These are phyloP conservation scores for Pseudogymnoascus sp. DNA, from an alignment of 2,329 filamentous ascomycete genomes.

Conservation along the genomic window DNA sequence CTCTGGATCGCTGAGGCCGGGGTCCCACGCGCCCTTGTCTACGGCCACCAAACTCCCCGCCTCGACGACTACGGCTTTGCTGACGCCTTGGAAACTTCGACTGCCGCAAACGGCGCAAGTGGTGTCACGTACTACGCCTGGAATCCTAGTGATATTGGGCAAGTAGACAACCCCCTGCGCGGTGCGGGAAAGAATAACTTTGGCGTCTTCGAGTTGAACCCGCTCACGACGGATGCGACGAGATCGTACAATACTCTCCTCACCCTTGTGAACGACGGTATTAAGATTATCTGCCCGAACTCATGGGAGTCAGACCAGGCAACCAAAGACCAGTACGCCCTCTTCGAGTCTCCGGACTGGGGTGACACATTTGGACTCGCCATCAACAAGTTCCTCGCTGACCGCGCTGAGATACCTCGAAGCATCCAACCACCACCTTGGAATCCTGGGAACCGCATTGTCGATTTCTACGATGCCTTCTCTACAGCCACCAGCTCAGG, in stretches of 20 bases:
- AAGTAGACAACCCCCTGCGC: slow-evolving; percentile 11
- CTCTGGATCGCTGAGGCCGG: slow-evolving; percentile 15
- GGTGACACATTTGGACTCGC: slow-evolving; percentile 15
- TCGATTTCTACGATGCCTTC: slow-evolving; percentile 15
- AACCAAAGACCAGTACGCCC: slow-evolving; percentile 15
- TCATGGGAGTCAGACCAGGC: slow-evolving; percentile 15
- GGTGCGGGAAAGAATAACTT: slow-evolving; percentile 16
- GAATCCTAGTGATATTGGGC: slow-evolving; percentile 10
- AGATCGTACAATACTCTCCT: slow-evolving; percentile 13
- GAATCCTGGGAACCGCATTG: slow-evolving; percentile 14
- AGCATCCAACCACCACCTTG: slow-evolving; percentile 14
- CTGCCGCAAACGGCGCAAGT: slow-evolving; percentile 16
- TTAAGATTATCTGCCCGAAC: slow-evolving; percentile 17
- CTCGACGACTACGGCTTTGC: slow-evolving; percentile 15
- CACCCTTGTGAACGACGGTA: slow-evolving; percentile 14
- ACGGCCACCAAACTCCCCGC: slow-evolving; percentile 16
- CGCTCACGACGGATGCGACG: slow-evolving; percentile 10
- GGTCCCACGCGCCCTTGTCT: slow-evolving; percentile 14
- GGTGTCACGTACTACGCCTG: slow-evolving; percentile 17
- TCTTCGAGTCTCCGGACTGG: slow-evolving; percentile 15
- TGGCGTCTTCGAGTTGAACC: slow-evolving; percentile 16
- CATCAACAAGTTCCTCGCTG: slow-evolving; percentile 14
- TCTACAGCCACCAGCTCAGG: slow-evolving; percentile 10
- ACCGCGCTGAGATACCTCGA: slow-evolving; percentile 13
- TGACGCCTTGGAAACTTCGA: slow-evolving; percentile 14